These are phyloP conservation scores for Alternaria gaisen DNA, from an alignment of 2,329 filamentous ascomycete species.

Conservation along the genomic window DNA sequence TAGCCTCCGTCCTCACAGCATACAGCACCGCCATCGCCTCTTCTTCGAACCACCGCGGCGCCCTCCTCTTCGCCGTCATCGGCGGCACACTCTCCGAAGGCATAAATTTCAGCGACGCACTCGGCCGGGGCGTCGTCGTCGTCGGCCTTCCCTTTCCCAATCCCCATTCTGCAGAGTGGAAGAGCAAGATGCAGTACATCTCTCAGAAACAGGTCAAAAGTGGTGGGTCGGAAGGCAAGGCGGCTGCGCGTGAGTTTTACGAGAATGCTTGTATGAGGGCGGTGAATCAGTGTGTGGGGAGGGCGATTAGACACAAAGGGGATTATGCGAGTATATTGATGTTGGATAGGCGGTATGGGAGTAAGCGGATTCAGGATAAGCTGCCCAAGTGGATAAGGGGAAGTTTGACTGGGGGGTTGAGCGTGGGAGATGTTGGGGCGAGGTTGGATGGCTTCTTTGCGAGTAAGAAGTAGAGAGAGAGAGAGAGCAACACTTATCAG, in stretches of 20 bases:
- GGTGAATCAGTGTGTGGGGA: constrained; percentile 94
- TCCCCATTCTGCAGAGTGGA: constrained; percentile 88
- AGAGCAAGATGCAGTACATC: constrained; percentile 87
- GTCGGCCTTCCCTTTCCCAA: constrained; percentile 94
- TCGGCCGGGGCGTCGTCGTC: constrained; percentile 90
- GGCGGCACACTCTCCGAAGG: constrained; percentile 96
- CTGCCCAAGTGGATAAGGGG: constrained; percentile 88
- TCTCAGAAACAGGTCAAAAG: constrained; percentile 65
- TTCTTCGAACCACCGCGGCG: constrained; percentile 67
- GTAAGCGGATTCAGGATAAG: constrained; percentile 76
- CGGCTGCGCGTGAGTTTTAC: constrained; percentile 78
- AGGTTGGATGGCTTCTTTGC: constrained; percentile 50
- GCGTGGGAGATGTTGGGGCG: constrained; percentile 55
- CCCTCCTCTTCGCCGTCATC: constrained; percentile 86
- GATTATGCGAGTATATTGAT: constrained; percentile 94
- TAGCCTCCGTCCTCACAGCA: constrained; percentile 74
- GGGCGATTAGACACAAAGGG: constrained; percentile 84
- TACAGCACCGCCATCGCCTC: constrained; percentile 73
- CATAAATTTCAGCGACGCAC: constrained; percentile 94
- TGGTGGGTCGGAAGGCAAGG: constrained; percentile 49
- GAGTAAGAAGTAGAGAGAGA: constrained; percentile 26
- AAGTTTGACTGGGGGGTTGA: constrained; percentile 62
- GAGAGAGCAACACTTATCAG: too few species aligned
- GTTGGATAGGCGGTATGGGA: constrained; percentile 81
- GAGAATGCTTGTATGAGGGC: constrained; percentile 96